A percentile compares a stretch with the other conserved stretches of the same genome.
Evolutionary conservation across 768 basidiomycete genomes (phyloP).

Genomic region (Dentipellis fragilis): DNA sequence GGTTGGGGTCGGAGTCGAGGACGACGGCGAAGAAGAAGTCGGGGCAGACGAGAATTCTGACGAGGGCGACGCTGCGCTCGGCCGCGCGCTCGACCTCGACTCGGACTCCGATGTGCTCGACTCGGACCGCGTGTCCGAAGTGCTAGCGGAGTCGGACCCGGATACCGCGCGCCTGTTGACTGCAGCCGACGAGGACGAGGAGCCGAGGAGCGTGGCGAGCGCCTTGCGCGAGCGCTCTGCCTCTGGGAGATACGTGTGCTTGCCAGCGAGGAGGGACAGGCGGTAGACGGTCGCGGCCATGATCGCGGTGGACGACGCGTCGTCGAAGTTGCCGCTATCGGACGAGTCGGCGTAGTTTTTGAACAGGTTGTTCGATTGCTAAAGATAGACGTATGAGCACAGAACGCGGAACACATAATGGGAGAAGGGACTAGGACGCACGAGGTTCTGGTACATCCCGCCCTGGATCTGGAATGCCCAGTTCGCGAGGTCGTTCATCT

Average conservation of each 20-base stretch:
- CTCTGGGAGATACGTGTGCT: slow-evolving; percentile 38
- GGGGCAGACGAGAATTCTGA: not conserved
- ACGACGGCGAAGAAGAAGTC: not conserved
- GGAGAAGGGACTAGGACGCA: slow-evolving; percentile 23
- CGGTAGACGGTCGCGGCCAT: slow-evolving; percentile 73
- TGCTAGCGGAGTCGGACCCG: not conserved
- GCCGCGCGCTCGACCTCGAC: not conserved
- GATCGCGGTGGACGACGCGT: slow-evolving; percentile 64
- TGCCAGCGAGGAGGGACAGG: slow-evolving; percentile 42
- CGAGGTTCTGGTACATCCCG: slow-evolving; percentile 57
- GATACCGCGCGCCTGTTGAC: not conserved
- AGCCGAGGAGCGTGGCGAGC: slow-evolving; percentile 15
- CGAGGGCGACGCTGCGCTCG: not conserved
- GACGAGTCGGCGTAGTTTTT: slow-evolving; percentile 61
- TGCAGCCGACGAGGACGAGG: not conserved
- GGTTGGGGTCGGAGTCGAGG: not conserved
- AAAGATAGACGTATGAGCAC: slow-evolving; percentile 7
- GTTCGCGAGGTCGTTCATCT: slow-evolving; percentile 46
- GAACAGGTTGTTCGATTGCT: slow-evolving; percentile 45
- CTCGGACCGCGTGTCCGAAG: slow-evolving; percentile 6
- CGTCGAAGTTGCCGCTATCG: slow-evolving; percentile 45
- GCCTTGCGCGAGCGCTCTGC: slow-evolving; percentile 47
- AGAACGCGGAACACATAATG: not conserved
- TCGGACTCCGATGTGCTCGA: slow-evolving; percentile 9
- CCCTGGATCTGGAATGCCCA: slow-evolving; percentile 69